phyloP scores from a whole-genome alignment of 2,329 filamentous ascomycete genomes.

The Ascocoryne sarcoides region DNA sequence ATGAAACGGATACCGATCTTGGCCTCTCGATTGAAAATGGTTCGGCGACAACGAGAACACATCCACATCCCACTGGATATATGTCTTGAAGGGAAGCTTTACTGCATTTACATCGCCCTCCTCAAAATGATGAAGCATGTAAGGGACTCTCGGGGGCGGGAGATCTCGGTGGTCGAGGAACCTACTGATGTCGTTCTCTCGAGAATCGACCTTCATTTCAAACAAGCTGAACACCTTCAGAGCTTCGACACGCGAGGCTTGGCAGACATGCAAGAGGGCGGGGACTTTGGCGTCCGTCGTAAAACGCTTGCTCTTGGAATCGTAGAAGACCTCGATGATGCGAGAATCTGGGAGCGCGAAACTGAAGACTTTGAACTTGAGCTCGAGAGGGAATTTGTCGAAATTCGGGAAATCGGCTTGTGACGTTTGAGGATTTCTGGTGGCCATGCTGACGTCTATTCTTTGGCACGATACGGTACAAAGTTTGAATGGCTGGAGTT shows the following conservation, averaged over 20 bases:
- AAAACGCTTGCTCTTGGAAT: slow-evolving; percentile 3
- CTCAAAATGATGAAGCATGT: background rate
- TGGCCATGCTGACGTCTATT: too few species aligned
- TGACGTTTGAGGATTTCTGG: too few species aligned
- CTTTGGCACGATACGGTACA: too few species aligned
- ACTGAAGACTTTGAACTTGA: background rate
- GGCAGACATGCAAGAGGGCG: slow-evolving; percentile 5
- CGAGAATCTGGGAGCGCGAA: slow-evolving; percentile 4
- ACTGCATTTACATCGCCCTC: background rate
- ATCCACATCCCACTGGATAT: background rate
- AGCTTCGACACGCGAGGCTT: slow-evolving; percentile 11
- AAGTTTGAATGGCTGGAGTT: too few species aligned
- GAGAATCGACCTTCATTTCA: background rate
- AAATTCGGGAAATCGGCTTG: background rate
- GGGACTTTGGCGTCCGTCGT: slow-evolving; percentile 7
- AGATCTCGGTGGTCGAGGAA: slow-evolving; percentile 10
- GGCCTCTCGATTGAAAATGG: background rate
- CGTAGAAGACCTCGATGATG: slow-evolving; percentile 11
- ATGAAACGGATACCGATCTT: background rate
- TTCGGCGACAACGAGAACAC: background rate
- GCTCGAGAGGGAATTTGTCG: background rate
- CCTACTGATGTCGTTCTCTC: slow-evolving; percentile 3
- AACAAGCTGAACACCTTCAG: slow-evolving; percentile 7
- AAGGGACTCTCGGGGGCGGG: too few species aligned
- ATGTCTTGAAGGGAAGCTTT: background rate